These are phyloP conservation scores for Phytomonas francai DNA, from an alignment of 208 protist genomes.

Conservation along the genomic window DNA sequence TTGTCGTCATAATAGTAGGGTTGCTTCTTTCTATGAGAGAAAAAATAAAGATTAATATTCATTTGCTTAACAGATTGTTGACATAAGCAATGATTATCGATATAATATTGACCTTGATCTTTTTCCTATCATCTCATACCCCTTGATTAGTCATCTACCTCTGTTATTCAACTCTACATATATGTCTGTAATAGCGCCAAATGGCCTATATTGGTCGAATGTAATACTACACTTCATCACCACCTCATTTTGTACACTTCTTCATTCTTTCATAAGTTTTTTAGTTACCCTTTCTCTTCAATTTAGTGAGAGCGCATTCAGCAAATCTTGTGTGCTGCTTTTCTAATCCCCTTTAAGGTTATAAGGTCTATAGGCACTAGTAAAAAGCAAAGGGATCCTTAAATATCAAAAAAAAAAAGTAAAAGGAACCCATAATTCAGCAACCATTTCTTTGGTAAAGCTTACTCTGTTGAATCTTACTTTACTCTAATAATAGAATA, in stretches of 20 bases:
- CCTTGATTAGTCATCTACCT: background rate
- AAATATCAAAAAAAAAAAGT: conserved; percentile 18
- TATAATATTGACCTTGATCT: background rate
- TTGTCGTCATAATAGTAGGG: background rate
- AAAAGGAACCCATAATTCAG: conserved; percentile 11
- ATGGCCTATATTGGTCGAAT: background rate
- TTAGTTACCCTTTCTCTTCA: background rate
- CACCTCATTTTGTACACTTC: background rate
- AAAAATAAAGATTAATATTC: background rate
- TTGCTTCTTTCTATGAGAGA: background rate
- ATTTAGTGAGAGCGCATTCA: background rate
- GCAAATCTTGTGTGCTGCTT: conserved; percentile 25
- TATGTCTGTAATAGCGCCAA: background rate
- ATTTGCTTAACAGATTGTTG: background rate
- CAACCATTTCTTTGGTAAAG: background rate
- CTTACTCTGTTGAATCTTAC: conserved; percentile 5
- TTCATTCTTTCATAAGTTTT: background rate
- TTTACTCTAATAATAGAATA: conserved; percentile 8
- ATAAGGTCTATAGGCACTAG: background rate
- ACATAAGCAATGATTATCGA: background rate
- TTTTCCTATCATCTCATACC: background rate
- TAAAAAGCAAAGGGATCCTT: conserved; percentile 2
- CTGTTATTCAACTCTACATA: background rate
- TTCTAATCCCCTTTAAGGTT: background rate
- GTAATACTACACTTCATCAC: background rate